A percentile compares a stretch with the other conserved stretches of the same genome.
phyloP scores from a whole-genome alignment of 1,284 basidiomycete genomes.

The Malassezia brasiliensis region DNA sequence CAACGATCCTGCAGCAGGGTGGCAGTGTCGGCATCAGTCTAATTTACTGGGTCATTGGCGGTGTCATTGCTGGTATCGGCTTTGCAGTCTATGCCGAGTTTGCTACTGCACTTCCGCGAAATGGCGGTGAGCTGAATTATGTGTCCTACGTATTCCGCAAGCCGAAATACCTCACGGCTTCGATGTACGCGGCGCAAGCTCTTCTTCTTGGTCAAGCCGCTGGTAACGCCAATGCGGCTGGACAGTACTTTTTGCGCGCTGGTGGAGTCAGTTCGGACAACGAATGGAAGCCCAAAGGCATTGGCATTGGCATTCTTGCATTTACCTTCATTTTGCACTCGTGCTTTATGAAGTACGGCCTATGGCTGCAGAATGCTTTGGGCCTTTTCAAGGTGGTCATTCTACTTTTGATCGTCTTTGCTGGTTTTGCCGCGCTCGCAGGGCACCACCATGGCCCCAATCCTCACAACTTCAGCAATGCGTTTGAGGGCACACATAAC shows the following conservation, averaged over 20 bases:
- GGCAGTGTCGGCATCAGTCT: constrained; percentile 55
- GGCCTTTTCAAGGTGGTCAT: constrained; percentile 60
- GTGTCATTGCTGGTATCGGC: constrained; percentile 55
- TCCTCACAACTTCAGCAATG: constrained; percentile 53
- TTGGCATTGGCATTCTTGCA: constrained; percentile 56
- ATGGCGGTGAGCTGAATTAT: constrained; percentile 66
- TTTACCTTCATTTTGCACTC: constrained; percentile 54
- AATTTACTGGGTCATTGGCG: constrained; percentile 63
- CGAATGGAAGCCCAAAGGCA: constrained; percentile 56
- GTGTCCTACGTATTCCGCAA: constrained; percentile 61
- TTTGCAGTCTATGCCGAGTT: constrained; percentile 62
- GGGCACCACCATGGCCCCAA: constrained; percentile 52
- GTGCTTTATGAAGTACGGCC: constrained; percentile 55
- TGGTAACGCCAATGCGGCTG: constrained; percentile 56
- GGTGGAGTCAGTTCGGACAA: constrained; percentile 41
- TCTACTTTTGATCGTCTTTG: constrained; percentile 55
- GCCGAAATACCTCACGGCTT: constrained; percentile 59
- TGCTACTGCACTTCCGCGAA: constrained; percentile 61
- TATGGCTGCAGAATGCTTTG: constrained; percentile 60
- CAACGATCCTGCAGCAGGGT: constrained; percentile 58
- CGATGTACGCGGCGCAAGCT: constrained; percentile 57
- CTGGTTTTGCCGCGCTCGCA: constrained; percentile 55
- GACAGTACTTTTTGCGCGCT: constrained; percentile 54
- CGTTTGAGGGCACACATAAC: constrained; percentile 52
- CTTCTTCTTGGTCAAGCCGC: constrained; percentile 58